Evolutionary conservation across 1,139 yeast genomes (phyloP).

Genomic region (Debaryomyces sp.): DNA sequence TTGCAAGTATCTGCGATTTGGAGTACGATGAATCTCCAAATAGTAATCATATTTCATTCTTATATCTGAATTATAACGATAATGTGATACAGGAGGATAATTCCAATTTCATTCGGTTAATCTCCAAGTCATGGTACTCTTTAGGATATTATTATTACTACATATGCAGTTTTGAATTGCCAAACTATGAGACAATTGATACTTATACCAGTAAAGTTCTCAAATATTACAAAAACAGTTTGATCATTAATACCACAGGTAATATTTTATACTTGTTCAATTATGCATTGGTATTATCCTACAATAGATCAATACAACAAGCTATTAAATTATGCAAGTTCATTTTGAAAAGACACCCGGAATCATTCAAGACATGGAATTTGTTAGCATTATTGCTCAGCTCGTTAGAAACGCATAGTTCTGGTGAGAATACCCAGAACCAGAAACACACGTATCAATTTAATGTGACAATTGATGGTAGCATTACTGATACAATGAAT

Average conservation of each 20-base stretch:
- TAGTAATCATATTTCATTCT: conserved; percentile 34
- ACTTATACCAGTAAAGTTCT: conserved; percentile 22
- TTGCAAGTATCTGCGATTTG: conserved; percentile 29
- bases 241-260: conserved; percentile 45
- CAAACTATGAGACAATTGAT: conserved; percentile 24
- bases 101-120: conserved; percentile 31
- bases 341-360: conserved; percentile 46
- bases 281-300: conserved; percentile 42
- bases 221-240: conserved; percentile 35
- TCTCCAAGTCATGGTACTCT: conserved; percentile 44
- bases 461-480: conserved; percentile 6
- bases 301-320: conserved; percentile 27
- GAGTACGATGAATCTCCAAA: conserved; percentile 26
- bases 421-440: conserved; percentile 12
- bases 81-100: conserved; percentile 33
- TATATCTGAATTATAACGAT: conserved; percentile 40
- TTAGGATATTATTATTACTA: conserved; percentile 39
- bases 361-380: conserved; percentile 51
- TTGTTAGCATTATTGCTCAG: conserved; percentile 38
- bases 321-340: conserved; percentile 45
- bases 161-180: conserved; percentile 31
- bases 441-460: not conserved
- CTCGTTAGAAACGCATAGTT: conserved; percentile 30
- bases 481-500: conserved; percentile 6
- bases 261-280: conserved; percentile 32